phyloP scores from a whole-genome alignment of 495 filamentous ascomycete species.

The Penicillium dipodomyicola region DNA sequence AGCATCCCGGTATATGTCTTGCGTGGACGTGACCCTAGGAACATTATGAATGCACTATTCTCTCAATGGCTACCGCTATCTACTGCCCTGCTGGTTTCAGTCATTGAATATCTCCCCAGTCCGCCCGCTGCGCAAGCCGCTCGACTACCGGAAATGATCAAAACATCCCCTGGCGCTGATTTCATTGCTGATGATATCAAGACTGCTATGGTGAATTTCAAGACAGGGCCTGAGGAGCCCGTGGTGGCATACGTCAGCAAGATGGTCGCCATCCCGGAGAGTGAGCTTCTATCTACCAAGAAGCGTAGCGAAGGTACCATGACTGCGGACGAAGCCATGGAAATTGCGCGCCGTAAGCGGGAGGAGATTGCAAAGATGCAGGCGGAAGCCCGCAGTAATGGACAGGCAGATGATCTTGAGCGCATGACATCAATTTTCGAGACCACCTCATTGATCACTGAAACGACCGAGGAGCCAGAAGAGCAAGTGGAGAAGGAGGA shows the following conservation, averaged over 20 bases:
- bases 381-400: constrained; percentile 47
- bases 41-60: constrained; percentile 83
- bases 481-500: constrained; percentile 57
- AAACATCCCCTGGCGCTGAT: constrained; percentile 73
- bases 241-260: constrained; percentile 97
- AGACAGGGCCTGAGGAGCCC: constrained; percentile 63
- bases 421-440: constrained; percentile 56
- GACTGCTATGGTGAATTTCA: constrained; percentile 79
- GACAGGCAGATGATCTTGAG: constrained; percentile 39
- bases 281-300: constrained; percentile 79
- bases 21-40: constrained; percentile 77
- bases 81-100: constrained; percentile 86
- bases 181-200: constrained; percentile 65
- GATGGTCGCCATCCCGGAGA: constrained; percentile 93
- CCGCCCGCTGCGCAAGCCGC: constrained; percentile 80
- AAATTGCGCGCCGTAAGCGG: constrained; percentile 82
- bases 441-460: constrained; percentile 49
- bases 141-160: constrained; percentile 73
- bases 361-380: constrained; percentile 79
- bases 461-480: constrained; percentile 25
- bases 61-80: constrained; percentile 89
- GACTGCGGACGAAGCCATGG: constrained; percentile 84
- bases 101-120: constrained; percentile 88
- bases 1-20: constrained; percentile 79
- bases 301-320: constrained; percentile 60